Conservation (phyloP, 257 asterid species). For the Plantago elongata region DNA sequence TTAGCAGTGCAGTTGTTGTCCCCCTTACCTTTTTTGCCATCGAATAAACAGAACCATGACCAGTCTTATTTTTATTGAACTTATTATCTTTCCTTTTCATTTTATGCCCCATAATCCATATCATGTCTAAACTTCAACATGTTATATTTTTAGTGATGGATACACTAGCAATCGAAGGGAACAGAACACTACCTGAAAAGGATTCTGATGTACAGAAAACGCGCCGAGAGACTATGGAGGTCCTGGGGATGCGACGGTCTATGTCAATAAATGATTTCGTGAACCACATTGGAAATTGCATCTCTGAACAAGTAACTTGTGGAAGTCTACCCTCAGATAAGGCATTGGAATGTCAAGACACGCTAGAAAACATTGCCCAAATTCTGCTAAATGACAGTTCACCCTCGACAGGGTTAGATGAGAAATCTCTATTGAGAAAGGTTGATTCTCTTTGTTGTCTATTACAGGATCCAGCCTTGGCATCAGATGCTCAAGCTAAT, state of each 20-base stretch:
- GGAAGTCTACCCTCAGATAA: constrained; percentile 48
- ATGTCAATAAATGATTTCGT: constrained; percentile 66
- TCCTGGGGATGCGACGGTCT: constrained; percentile 42
- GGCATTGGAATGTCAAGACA: constrained; percentile 58
- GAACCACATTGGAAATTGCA: constrained; percentile 51
- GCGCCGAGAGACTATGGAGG: constrained; percentile 26
- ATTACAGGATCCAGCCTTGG: constrained; percentile 43
- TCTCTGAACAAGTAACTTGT: constrained; percentile 59
- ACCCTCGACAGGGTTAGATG: constrained; percentile 51
- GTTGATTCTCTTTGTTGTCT: constrained; percentile 76
- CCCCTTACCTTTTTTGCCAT: too few species aligned
- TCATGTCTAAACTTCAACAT: constrained; percentile 10
- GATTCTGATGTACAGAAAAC: constrained; percentile 26
- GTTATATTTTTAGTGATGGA: constrained; percentile 34
- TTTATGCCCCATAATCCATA: neutral
- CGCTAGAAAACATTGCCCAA: constrained; percentile 50
- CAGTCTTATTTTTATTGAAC: too few species aligned
- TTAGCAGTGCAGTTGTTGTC: too few species aligned
- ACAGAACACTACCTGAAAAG: constrained; percentile 18
- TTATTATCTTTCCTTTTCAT: too few species aligned
- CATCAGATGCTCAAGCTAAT: constrained; percentile 31
- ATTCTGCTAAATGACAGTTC: constrained; percentile 46
- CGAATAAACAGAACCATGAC: too few species aligned
- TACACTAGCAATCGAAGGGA: constrained; percentile 41
- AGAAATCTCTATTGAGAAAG: constrained; percentile 71